phyloP scores from a whole-genome alignment of 768 basidiomycete genomes.

The Amanita muscaria region DNA sequence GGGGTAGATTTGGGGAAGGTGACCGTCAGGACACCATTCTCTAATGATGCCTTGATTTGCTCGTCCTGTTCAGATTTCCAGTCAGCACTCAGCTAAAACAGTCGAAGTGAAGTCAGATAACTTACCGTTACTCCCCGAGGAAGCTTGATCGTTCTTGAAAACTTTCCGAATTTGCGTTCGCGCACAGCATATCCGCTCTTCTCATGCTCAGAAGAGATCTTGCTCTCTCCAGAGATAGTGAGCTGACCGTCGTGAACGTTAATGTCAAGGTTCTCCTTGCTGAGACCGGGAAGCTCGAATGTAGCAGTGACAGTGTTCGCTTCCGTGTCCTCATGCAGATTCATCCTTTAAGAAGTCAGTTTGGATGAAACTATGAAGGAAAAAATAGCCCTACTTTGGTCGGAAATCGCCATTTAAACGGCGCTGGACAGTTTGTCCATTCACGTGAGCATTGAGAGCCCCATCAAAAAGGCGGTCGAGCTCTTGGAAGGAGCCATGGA shows the following conservation, averaged over 20 bases:
- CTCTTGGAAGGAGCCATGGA: no score
- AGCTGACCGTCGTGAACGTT: conserved; percentile 45
- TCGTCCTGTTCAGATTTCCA: conserved; percentile 16
- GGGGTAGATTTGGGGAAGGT: conserved; percentile 42
- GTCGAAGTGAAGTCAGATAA: conserved; percentile 9
- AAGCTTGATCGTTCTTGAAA: conserved; percentile 40
- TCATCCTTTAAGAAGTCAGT: no score
- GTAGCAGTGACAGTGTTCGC: conserved; percentile 45
- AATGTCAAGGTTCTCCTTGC: conserved; percentile 44
- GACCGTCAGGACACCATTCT: conserved; percentile 40
- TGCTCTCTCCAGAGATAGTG: conserved; percentile 43
- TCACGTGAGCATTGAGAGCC: no score
- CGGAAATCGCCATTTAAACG: no score
- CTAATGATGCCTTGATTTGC: conserved; percentile 37
- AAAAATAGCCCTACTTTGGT: no score
- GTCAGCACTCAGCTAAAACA: neutral
- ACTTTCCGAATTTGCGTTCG: conserved; percentile 42
- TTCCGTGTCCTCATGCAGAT: conserved; percentile 42
- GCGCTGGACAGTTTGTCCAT: no score
- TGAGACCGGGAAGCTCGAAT: conserved; percentile 53
- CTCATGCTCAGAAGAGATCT: conserved; percentile 24
- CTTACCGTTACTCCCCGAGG: conserved; percentile 48
- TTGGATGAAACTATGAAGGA: no score
- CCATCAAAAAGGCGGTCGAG: no score
- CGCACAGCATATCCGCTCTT: conserved; percentile 39